Evolutionary conservation across 2,329 filamentous ascomycete species (phyloP), one percentile per base, ranked within the genome.

Genomic region (Aspergillus spinulosporus): DNA sequence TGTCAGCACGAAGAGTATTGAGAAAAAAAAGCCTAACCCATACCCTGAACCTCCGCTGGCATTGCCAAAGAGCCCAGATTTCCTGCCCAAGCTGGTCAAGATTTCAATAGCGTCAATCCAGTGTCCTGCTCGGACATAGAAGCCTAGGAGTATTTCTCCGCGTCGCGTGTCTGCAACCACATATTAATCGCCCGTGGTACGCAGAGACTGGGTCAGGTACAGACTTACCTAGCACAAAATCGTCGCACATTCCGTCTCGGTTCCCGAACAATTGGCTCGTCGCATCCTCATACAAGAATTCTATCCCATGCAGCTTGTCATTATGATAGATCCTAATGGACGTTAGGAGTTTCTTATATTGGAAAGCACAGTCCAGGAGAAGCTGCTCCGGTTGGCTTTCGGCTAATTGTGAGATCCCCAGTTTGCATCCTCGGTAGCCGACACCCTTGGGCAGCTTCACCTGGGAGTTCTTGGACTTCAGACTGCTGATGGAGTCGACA

Each of bases 81-180:
- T 89, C 65, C 92, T 84, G n/a, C 92, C 92, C 59, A 90, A 77
- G 66, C 87, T 97, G 1, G 94, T 97, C 73, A 97, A 77, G 61
- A 97, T 87, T 71, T 96, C 91, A 51, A 97, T 82, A 9, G 87
- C 93, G 71, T 97, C 91, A 62, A 97, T 88, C 71, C 89, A 94
- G 58, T 84, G 79, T 21, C 90, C 92, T 49, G 88, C 86, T 62
- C 92, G 82, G 50, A 97, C 79, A 64, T 88, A 84, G 72, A 99
- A 97, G 6, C 94, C 94, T 58, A 91, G 85, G 44, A 99, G 80
- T 59, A 89, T 88, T 76, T 99, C 94, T 54, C 92, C 92, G 53
- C 87, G 86, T 43, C 90, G 85, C 34, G 90, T 87, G 73, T 97
- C 92, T 89, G 53, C 5, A 43, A 12, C 9, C 21, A 47, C 15